Evolutionary conservation across 768 basidiomycete genomes (phyloP), one percentile per base, ranked within the genome.

Genomic region (Rhodotorula graminis): DNA sequence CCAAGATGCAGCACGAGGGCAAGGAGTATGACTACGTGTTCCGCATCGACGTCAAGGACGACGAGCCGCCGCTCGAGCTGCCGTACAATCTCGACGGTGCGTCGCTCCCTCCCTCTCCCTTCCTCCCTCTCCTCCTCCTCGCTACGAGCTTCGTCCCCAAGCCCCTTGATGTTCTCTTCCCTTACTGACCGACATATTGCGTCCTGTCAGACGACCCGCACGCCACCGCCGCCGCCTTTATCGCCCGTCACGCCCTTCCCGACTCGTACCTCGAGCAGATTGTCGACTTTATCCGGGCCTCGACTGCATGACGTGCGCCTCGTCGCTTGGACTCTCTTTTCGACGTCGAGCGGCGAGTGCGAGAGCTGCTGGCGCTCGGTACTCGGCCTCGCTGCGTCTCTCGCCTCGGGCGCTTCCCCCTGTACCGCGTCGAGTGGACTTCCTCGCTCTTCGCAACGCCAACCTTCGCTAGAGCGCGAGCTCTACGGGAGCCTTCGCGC

Each of bases 11-110:
- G 31, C 89, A 90, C 69, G 82, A 93, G 75, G 95, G 95, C 18
- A 88, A 88, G 78, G 93, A 95, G 81, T 98, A 94, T 78, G 96
- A 99, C 81, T 95, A 94, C 77, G 94, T 98, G 27, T 96, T 98
- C 77, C 91, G 93, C 77, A 94, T 99, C 52, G 96, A 98, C 78
- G 89, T 97, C 42, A 86, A 92, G 78, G 96, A 98, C 71, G 94
- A 94, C 8, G 87, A 87, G 33, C 93, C 95, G 23, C 89, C 94
- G 4, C 83, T 98, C 69, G 95, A 94, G 78, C 84, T 99, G 42
- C 93, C 95, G 0, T 97, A 90, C 81, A 96, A 98, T 79, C 87
- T 86, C 42, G 86, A 73, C 23, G 71, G 74, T 69, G 31, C 2
- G 67, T 21, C 21, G 25, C 15, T 2, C n/a, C 31, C 19, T 27